Percentiles rank a stretch among this genome's conserved stretches.
Evolutionary conservation across 257 asterid genomes (phyloP).

Genomic region (Marsdenia floribunda): DNA sequence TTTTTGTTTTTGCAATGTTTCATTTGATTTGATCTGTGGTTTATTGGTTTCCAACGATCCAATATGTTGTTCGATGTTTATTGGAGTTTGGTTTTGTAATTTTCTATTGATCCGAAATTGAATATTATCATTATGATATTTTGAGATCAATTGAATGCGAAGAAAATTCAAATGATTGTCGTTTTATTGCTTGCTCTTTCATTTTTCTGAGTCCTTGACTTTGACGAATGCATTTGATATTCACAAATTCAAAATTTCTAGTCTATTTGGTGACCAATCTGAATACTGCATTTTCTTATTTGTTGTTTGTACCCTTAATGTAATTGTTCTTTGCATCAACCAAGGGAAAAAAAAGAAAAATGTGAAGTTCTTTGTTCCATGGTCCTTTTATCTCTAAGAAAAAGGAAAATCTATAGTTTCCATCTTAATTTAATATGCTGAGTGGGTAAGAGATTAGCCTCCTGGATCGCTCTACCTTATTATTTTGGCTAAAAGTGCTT

Average conservation of each 20-base stretch:
- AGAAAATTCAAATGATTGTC: background rate
- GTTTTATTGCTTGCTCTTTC: background rate
- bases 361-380: background rate
- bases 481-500: background rate
- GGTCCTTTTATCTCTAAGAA: background rate
- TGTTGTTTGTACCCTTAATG: background rate
- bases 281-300: background rate
- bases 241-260: background rate
- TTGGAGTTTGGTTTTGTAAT: background rate
- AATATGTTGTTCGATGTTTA: background rate
- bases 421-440: background rate
- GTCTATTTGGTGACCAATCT: background rate
- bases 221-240: conserved; percentile 1
- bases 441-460: too few relatives aligned
- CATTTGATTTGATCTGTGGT: background rate
- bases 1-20: background rate
- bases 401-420: background rate
- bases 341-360: background rate
- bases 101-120: background rate
- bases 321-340: background rate
- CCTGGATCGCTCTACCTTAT: background rate
- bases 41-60: background rate
- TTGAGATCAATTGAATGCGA: background rate
- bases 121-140: background rate
- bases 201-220: background rate